Conservation (phyloP, 164 flowering plant species). For the Stephania yunnanensis region DNA sequence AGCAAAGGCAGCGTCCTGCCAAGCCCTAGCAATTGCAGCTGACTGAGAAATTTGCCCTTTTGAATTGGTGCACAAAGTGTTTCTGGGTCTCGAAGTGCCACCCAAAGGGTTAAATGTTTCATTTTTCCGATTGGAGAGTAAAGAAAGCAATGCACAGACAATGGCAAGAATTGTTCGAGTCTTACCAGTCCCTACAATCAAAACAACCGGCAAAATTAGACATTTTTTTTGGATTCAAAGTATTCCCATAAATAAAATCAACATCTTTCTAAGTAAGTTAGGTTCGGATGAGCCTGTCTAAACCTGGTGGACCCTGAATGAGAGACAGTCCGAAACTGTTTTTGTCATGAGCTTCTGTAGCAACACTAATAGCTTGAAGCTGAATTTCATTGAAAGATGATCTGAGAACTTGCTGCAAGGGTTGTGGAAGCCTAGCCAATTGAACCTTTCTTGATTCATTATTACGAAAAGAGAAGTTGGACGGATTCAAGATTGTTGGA, state of each 20-base stretch:
- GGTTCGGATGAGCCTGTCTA: background rate
- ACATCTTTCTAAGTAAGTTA: background rate
- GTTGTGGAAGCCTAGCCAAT: slow-evolving; percentile 43
- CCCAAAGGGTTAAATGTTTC: slow-evolving; percentile 12
- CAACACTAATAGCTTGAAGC: slow-evolving; percentile 67
- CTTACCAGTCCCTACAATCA: slow-evolving; percentile 85
- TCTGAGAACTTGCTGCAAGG: slow-evolving; percentile 50
- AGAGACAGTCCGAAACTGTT: slow-evolving; percentile 58
- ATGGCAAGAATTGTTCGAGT: slow-evolving; percentile 90
- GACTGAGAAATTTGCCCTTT: slow-evolving; percentile 44
- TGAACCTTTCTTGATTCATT: slow-evolving; percentile 26
- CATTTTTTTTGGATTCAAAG: background rate
- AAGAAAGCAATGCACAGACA: slow-evolving; percentile 74
- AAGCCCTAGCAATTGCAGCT: slow-evolving; percentile 78
- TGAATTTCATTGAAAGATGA: slow-evolving; percentile 81
- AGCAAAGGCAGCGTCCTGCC: slow-evolving; percentile 97
- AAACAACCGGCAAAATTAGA: slow-evolving; percentile 8
- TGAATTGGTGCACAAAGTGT: slow-evolving; percentile 20
- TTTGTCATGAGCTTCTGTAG: slow-evolving; percentile 42
- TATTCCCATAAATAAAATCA: background rate
- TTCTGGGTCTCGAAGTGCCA: slow-evolving; percentile 20
- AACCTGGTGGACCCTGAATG: slow-evolving; percentile 99
- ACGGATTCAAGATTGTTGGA: slow-evolving; percentile 63
- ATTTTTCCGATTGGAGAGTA: slow-evolving; percentile 25
- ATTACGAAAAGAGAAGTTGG: slow-evolving; percentile 16